Percentiles rank a stretch among this genome's conserved stretches.
Conservation (phyloP, 2,329 filamentous ascomycete species). For the Penicillium sp. region DNA sequence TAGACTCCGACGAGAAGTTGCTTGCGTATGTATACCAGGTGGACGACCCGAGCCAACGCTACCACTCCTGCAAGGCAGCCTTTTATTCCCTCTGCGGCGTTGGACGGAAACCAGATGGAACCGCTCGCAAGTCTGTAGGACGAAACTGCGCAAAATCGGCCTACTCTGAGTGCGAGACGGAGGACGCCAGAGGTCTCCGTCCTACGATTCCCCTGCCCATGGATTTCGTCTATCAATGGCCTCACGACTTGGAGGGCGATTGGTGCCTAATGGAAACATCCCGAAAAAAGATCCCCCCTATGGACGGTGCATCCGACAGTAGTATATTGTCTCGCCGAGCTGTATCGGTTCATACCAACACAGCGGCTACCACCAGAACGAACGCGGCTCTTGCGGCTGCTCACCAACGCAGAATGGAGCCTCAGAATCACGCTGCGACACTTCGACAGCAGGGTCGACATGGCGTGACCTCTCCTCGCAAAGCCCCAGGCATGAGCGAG, state of each 20-base stretch:
- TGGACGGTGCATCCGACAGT: conserved; percentile 29
- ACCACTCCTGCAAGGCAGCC: conserved; percentile 40
- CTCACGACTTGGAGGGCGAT: conserved; percentile 41
- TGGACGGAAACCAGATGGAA: conserved; percentile 43
- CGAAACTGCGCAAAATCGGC: conserved; percentile 47
- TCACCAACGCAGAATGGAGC: conserved; percentile 40
- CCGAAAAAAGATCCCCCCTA: conserved; percentile 18
- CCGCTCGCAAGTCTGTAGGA: conserved; percentile 44
- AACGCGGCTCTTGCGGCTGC: conserved; percentile 43
- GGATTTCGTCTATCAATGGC: conserved; percentile 48
- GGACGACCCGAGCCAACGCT: conserved; percentile 38
- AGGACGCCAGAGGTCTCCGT: conserved; percentile 47
- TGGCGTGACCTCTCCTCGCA: conserved; percentile 31
- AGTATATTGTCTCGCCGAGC: conserved; percentile 30
- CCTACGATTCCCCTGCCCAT: conserved; percentile 47
- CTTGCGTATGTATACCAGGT: conserved; percentile 36
- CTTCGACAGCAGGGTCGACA: conserved; percentile 47
- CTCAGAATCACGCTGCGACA: conserved; percentile 48
- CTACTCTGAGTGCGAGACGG: conserved; percentile 46
- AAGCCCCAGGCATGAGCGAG: conserved; percentile 26
- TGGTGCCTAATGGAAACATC: conserved; percentile 36
- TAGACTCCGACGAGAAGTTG: conserved; percentile 44
- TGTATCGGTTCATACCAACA: conserved; percentile 27
- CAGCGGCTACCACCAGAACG: conserved; percentile 34
- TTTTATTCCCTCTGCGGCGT: conserved; percentile 49